Conservation (phyloP, 495 filamentous ascomycete species). For the Delitschia confertaspora region DNA sequence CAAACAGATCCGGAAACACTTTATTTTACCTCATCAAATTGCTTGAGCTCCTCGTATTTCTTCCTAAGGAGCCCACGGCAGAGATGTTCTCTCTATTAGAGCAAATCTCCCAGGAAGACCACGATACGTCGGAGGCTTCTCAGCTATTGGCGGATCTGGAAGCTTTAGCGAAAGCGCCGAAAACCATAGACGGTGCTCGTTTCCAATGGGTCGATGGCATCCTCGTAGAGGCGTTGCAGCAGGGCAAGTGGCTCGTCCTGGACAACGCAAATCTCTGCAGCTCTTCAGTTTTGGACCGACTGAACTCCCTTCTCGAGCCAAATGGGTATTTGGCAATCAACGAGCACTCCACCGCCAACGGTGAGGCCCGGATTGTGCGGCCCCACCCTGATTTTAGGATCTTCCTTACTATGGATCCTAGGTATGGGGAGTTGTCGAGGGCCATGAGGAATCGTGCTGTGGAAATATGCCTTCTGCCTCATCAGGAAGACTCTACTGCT, state of each 20-base stretch:
- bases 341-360: constrained; percentile 76
- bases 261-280: constrained; percentile 97
- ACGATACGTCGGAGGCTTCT: background rate
- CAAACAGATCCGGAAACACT: background rate
- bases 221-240: constrained; percentile 74
- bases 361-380: constrained; percentile 66
- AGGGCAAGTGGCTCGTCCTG: constrained; percentile 85
- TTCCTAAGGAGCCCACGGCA: background rate
- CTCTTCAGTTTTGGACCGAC: constrained; percentile 82
- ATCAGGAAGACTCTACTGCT: background rate
- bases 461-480: constrained; percentile 63
- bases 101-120: constrained; percentile 1
- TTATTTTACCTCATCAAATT: background rate
- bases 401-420: constrained; percentile 89
- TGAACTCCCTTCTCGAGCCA: constrained; percentile 91
- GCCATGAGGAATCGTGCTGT: constrained; percentile 95
- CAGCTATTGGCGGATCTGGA: constrained; percentile 12
- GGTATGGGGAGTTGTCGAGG: constrained; percentile 85
- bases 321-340: constrained; percentile 82
- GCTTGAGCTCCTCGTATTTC: constrained; percentile 5
- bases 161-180: background rate
- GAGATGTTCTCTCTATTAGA: constrained; percentile 5
- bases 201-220: constrained; percentile 97
- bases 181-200: constrained; percentile 50
- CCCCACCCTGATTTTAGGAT: constrained; percentile 85